phyloP scores from a whole-genome alignment of 176 grass and related monocot genomes.

The Hsuehochloa calcarea region DNA sequence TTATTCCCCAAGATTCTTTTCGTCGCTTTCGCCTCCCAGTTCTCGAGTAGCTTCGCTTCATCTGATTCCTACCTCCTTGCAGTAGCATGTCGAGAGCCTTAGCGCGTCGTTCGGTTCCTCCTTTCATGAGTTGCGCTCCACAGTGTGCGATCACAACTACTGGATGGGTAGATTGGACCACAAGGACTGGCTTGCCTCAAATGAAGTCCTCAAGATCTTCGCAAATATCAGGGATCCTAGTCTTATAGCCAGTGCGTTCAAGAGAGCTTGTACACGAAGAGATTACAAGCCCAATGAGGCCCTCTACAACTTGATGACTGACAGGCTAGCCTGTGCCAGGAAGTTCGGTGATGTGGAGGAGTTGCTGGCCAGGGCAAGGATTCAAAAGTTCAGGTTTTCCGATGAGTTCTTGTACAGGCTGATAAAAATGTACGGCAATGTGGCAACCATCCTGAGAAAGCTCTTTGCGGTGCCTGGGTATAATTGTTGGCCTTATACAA shows the following conservation, averaged over 20 bases:
- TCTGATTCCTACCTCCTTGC: not conserved
- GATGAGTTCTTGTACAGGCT: conserved; percentile 76
- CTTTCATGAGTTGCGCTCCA: conserved; percentile 40
- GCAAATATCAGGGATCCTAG: conserved; percentile 50
- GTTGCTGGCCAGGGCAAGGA: conserved; percentile 52
- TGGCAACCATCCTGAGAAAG: conserved; percentile 67
- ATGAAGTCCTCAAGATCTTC: conserved; percentile 82
- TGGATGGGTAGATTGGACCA: conserved; percentile 72
- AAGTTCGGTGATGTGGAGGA: conserved; percentile 70
- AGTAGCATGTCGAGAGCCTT: conserved; percentile 37
- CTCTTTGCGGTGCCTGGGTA: conserved; percentile 67
- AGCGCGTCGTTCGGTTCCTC: conserved; percentile 15
- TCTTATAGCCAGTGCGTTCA: conserved; percentile 47
- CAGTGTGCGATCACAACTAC: conserved; percentile 32
- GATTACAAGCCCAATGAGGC: conserved; percentile 77
- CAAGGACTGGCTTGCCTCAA: conserved; percentile 89
- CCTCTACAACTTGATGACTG: conserved; percentile 72
- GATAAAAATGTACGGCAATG: conserved; percentile 93
- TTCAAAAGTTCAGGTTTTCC: conserved; percentile 58
- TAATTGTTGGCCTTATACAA: conserved; percentile 61
- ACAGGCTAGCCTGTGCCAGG: conserved; percentile 56
- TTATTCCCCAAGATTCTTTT: not conserved
- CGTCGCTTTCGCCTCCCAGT: not conserved
- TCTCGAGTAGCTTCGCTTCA: not conserved
- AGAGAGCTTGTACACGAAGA: conserved; percentile 44